Percentiles rank a stretch among this genome's conserved stretches.
These are phyloP conservation scores for Malus hybrid DNA, from an alignment of 331 rosid genomes.

Conservation along the genomic window DNA sequence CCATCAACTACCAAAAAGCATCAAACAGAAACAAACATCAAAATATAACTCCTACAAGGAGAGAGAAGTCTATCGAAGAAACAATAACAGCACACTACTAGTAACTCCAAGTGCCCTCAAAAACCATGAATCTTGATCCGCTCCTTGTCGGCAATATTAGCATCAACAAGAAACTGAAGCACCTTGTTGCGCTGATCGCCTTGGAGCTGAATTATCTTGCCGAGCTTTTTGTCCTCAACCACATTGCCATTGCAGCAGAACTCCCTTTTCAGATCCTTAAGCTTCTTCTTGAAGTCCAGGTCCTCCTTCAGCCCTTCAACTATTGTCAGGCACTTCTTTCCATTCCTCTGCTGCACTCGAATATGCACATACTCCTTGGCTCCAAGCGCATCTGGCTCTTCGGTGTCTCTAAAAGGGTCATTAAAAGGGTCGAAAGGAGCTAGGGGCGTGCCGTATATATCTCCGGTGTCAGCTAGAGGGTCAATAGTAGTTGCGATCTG, in stretches of 20 bases:
- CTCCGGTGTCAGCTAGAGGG: too few relatives aligned
- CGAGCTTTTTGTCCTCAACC: slow-evolving; percentile 68
- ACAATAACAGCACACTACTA: too few relatives aligned
- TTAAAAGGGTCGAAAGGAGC: slow-evolving; percentile 62
- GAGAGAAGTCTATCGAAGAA: too few relatives aligned
- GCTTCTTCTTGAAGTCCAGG: slow-evolving; percentile 68
- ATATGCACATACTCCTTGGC: slow-evolving; percentile 59
- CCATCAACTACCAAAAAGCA: too few relatives aligned
- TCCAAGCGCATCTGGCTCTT: slow-evolving; percentile 72
- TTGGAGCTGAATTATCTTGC: slow-evolving; percentile 40
- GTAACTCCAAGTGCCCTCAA: not conserved
- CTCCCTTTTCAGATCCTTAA: slow-evolving; percentile 70
- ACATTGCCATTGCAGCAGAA: slow-evolving; percentile 95
- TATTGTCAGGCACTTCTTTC: slow-evolving; percentile 74
- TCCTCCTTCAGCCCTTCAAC: slow-evolving; percentile 76
- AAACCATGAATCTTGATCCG: not conserved
- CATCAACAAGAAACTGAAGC: not conserved
- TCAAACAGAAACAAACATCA: too few relatives aligned
- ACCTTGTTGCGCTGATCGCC: too few relatives aligned
- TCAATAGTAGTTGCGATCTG: slow-evolving; percentile 5
- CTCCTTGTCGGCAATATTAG: not conserved
- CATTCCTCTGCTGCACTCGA: slow-evolving; percentile 81
- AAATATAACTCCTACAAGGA: too few relatives aligned
- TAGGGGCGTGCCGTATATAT: not conserved
- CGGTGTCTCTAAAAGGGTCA: slow-evolving; percentile 58